Evolutionary conservation across 805 yeast genomes (phyloP).

Genomic region (Ogataea polymorpha): DNA sequence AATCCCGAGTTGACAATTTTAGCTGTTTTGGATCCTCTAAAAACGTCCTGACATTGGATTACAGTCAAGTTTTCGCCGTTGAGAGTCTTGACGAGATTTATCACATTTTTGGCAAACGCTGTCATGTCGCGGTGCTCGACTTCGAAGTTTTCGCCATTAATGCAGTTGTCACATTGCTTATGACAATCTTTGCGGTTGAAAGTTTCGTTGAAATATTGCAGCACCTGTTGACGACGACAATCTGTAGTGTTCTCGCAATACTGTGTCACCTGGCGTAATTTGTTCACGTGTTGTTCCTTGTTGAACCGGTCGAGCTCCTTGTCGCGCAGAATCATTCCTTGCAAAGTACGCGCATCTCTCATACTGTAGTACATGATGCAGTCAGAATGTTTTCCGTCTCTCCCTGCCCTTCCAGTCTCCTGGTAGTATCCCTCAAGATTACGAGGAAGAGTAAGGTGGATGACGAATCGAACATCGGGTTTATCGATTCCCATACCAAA

Average conservation of each 20-base stretch:
- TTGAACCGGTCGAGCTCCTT: constrained; percentile 58
- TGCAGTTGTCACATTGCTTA: constrained; percentile 85
- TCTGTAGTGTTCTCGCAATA: constrained; percentile 90
- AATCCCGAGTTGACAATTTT: constrained; percentile 64
- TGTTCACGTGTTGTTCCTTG: constrained; percentile 72
- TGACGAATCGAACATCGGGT: constrained; percentile 89
- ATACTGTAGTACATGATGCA: constrained; percentile 82
- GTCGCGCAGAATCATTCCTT: constrained; percentile 75
- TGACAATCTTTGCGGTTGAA: constrained; percentile 66
- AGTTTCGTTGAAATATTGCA: constrained; percentile 84
- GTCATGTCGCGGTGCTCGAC: constrained; percentile 68
- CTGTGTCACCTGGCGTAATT: constrained; percentile 78
- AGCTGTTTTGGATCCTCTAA: constrained; percentile 65
- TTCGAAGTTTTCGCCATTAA: constrained; percentile 37
- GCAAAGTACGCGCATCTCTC: constrained; percentile 74
- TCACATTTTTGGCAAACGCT: constrained; percentile 52
- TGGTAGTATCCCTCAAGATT: constrained; percentile 95
- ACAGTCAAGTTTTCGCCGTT: constrained; percentile 66
- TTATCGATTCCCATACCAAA: constrained; percentile 99
- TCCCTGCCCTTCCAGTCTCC: constrained; percentile 97
- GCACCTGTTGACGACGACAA: constrained; percentile 84
- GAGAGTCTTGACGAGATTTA: constrained; percentile 54
- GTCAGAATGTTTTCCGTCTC: constrained; percentile 83
- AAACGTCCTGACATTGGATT: constrained; percentile 77
- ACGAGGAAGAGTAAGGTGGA: constrained; percentile 84